These are phyloP conservation scores for Metschnikowia corniflorae DNA, from an alignment of 805 yeast genomes.

Conservation along the genomic window DNA sequence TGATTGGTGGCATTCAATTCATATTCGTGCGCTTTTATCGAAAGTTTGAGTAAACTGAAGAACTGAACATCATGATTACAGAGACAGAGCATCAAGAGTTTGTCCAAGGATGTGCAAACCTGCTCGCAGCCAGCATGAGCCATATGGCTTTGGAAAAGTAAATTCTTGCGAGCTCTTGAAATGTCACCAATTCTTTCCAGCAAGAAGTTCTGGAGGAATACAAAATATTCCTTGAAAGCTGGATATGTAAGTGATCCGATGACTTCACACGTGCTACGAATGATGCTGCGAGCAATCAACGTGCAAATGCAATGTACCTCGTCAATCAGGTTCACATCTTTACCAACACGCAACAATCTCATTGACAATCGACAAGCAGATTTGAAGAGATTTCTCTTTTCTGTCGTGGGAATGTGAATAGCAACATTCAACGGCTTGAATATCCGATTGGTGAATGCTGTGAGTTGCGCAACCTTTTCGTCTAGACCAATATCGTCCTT, in stretches of 20 bases:
- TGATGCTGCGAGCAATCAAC: constrained; percentile 27
- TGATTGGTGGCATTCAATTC: constrained; percentile 14
- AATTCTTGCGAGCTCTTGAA: constrained; percentile 13
- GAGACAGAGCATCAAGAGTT: constrained; percentile 48
- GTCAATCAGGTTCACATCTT: constrained; percentile 9
- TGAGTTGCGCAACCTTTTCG: constrained; percentile 8
- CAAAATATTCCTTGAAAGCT: constrained; percentile 34
- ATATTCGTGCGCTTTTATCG: constrained; percentile 31
- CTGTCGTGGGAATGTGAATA: constrained; percentile 16
- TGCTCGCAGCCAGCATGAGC: constrained; percentile 18
- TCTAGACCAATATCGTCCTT: constrained; percentile 1
- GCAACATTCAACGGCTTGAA: constrained; percentile 27
- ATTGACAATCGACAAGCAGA: constrained; percentile 34
- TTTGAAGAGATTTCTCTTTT: constrained; percentile 25
- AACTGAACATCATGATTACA: constrained; percentile 50
- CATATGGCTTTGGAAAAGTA: constrained; percentile 8
- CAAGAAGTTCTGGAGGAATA: constrained; percentile 34
- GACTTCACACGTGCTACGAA: constrained; percentile 34
- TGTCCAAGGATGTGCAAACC: constrained; percentile 43
- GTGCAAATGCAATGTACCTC: constrained; percentile 14
- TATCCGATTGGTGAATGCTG: constrained; percentile 24
- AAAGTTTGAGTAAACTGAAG: constrained; percentile 43
- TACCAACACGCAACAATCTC: constrained; percentile 23
- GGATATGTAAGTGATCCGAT: constrained; percentile 32
- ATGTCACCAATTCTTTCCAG: constrained; percentile 23